Conservation (phyloP, 176 grass and related monocot genomes). For the Pontederia paniculata region DNA sequence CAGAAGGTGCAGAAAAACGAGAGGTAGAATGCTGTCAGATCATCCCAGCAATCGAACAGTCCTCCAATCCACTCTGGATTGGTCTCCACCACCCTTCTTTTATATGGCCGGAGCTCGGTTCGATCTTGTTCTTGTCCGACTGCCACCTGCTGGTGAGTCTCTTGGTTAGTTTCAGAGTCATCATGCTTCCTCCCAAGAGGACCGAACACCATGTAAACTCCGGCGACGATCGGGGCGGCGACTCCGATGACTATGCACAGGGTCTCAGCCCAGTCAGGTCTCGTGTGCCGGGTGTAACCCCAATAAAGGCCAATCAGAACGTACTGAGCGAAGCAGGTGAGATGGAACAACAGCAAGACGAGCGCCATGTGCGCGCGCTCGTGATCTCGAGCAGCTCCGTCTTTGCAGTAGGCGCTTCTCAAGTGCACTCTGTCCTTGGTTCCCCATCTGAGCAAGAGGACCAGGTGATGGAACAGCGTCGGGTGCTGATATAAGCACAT, state of each 20-base stretch:
- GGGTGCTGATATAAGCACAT: constrained; percentile 83
- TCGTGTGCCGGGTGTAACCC: constrained; percentile 23
- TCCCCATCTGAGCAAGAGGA: constrained; percentile 34
- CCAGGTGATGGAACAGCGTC: constrained; percentile 42
- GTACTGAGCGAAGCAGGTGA: constrained; percentile 57
- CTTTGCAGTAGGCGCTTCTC: constrained; percentile 47
- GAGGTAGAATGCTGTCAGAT: constrained; percentile 29
- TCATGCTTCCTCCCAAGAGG: constrained; percentile 36
- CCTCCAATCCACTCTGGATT: constrained; percentile 47
- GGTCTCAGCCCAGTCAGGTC: constrained; percentile 47
- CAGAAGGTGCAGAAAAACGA: constrained; percentile 54
- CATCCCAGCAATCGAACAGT: constrained; percentile 48
- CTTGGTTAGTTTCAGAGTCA: background rate
- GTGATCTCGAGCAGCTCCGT: background rate
- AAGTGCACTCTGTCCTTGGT: constrained; percentile 24
- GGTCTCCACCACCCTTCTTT: background rate
- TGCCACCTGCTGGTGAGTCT: background rate
- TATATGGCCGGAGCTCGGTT: too few relatives aligned
- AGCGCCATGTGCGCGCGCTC: constrained; percentile 40
- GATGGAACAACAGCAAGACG: constrained; percentile 38
- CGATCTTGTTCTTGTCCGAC: background rate
- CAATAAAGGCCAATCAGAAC: constrained; percentile 53
- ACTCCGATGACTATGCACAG: constrained; percentile 41
- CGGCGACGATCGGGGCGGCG: constrained; percentile 23
- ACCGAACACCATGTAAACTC: constrained; percentile 42